These are phyloP conservation scores for Polygonum maritimum DNA, from an alignment of 148 eudicot species.

Conservation along the genomic window DNA sequence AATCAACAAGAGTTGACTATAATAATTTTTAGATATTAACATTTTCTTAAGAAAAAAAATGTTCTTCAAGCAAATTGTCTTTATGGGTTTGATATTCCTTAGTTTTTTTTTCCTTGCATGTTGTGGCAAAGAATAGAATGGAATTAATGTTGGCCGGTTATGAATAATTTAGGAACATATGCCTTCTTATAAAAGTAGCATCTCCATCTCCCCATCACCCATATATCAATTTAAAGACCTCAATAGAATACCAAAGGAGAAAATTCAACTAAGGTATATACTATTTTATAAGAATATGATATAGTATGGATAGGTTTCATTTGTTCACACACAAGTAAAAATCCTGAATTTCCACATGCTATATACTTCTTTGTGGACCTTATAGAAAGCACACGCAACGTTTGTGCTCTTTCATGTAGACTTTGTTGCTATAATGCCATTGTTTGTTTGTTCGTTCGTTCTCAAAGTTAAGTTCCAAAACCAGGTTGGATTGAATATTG, in stretches of 20 bases:
- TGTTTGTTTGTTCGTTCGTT: not conserved
- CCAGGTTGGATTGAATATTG: not conserved
- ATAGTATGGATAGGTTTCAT: conserved; percentile 1
- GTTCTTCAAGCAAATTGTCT: conserved; percentile 2
- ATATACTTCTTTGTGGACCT: not conserved
- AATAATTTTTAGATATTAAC: not conserved
- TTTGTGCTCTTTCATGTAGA: not conserved
- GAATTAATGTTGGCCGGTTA: not conserved
- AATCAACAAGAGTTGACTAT: not conserved
- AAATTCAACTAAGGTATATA: not conserved
- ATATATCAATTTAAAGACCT: not conserved
- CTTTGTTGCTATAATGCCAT: not conserved
- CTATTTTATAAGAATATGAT: not conserved
- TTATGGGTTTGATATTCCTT: not conserved
- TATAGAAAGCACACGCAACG: not conserved
- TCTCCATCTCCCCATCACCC: conserved; percentile 4
- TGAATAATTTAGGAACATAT: conserved; percentile 1
- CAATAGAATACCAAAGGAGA: not conserved
- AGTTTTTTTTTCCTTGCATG: not conserved
- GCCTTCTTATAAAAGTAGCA: not conserved
- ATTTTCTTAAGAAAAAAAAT: not conserved
- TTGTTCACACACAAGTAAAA: not conserved
- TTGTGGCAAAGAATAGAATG: not conserved
- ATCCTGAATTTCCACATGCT: not conserved
- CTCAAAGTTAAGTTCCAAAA: not conserved